Conservation (phyloP, 148 eudicot genomes). For the Camellia japonica region DNA sequence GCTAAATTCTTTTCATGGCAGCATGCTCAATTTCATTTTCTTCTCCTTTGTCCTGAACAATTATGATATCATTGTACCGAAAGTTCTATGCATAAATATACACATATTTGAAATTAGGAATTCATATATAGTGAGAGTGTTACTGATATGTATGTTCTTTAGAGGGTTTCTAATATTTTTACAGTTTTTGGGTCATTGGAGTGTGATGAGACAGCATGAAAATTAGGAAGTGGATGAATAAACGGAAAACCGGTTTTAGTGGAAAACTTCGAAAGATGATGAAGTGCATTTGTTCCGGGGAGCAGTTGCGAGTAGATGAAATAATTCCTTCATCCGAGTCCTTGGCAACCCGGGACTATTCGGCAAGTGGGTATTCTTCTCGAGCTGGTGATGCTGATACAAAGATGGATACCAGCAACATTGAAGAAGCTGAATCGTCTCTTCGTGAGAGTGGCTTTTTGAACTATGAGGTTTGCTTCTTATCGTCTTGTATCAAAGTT, state of each 20-base stretch:
- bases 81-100: not conserved
- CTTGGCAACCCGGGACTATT: slow-evolving; percentile 68
- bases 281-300: slow-evolving; percentile 76
- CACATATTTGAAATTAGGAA: not conserved
- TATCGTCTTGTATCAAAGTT: not conserved
- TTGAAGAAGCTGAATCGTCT: slow-evolving; percentile 89
- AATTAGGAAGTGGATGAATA: slow-evolving; percentile 36
- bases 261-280: slow-evolving; percentile 52
- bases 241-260: slow-evolving; percentile 21
- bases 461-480: slow-evolving; percentile 73
- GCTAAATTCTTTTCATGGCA: slow-evolving; percentile 7
- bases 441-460: slow-evolving; percentile 82
- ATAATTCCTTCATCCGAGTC: slow-evolving; percentile 63
- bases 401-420: slow-evolving; percentile 49
- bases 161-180: slow-evolving; percentile 4
- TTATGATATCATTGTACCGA: not conserved
- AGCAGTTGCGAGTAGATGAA: slow-evolving; percentile 48
- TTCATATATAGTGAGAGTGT: not conserved
- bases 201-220: slow-evolving; percentile 50
- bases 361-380: slow-evolving; percentile 60
- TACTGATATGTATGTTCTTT: not conserved
- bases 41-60: not conserved
- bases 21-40: not conserved
- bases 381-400: slow-evolving; percentile 42
- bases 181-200: slow-evolving; percentile 8